Conservation (phyloP, 179 eudicot species). For the Gypsophila paniculata region DNA sequence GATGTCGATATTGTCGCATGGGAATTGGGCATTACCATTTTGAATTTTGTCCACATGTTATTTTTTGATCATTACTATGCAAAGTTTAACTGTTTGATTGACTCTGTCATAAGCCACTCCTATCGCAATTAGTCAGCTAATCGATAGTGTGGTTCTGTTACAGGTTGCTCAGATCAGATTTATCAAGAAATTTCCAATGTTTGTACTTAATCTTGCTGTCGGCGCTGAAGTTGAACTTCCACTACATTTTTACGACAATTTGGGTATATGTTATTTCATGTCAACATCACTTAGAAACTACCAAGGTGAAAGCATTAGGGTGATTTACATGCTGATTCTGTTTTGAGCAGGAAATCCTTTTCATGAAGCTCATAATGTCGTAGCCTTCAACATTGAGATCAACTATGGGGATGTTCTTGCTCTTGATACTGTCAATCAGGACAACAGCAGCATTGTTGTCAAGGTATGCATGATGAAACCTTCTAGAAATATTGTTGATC, state of each 20-base stretch:
- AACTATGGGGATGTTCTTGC: constrained; percentile 58
- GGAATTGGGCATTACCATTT: background rate
- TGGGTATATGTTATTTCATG: constrained; percentile 35
- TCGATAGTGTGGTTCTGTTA: constrained; percentile 13
- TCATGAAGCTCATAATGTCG: constrained; percentile 56
- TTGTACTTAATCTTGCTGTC: constrained; percentile 49
- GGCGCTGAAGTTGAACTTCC: constrained; percentile 65
- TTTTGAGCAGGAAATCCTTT: constrained; percentile 62
- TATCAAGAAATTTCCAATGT: constrained; percentile 33
- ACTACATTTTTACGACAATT: constrained; percentile 45
- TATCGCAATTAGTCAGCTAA: background rate
- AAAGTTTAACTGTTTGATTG: background rate
- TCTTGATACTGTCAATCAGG: constrained; percentile 36
- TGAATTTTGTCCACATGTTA: background rate
- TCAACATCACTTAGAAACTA: constrained; percentile 7
- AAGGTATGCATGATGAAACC: constrained; percentile 37
- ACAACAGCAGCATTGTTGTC: constrained; percentile 47
- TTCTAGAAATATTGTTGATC: background rate
- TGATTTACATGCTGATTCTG: constrained; percentile 5
- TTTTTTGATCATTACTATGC: constrained; percentile 9
- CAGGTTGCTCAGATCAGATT: constrained; percentile 81
- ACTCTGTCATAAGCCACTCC: background rate
- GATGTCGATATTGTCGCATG: background rate
- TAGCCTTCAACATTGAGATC: constrained; percentile 50
- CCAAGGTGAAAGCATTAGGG: constrained; percentile 10